A percentile compares a stretch with the other conserved stretches of the same genome.
phyloP scores from a whole-genome alignment of 805 yeast genomes.

The Saccharomyces kudriavzevii region DNA sequence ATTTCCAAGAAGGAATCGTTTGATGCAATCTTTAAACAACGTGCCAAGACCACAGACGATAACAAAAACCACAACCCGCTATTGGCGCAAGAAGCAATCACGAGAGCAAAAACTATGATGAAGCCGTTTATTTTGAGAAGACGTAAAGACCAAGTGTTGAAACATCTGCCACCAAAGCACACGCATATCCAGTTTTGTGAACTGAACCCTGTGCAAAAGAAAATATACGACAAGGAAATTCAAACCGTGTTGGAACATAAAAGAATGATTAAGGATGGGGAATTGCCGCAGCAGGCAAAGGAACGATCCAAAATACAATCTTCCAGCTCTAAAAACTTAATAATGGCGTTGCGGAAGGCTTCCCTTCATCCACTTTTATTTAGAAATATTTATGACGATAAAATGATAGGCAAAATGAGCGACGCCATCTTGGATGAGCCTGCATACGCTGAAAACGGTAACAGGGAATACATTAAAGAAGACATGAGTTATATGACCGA shows the following conservation, averaged over 20 bases:
- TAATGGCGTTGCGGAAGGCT: slow-evolving; percentile 88
- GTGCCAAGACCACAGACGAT: slow-evolving; percentile 58
- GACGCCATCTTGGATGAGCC: slow-evolving; percentile 73
- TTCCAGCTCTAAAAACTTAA: slow-evolving; percentile 45
- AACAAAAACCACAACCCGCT: slow-evolving; percentile 62
- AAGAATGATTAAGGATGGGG: slow-evolving; percentile 21
- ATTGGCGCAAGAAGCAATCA: slow-evolving; percentile 82
- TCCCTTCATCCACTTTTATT: slow-evolving; percentile 87
- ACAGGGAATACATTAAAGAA: slow-evolving; percentile 67
- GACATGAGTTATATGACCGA: slow-evolving; percentile 96
- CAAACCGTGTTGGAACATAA: slow-evolving; percentile 32
- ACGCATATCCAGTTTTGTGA: slow-evolving; percentile 60
- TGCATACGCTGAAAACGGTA: slow-evolving; percentile 64
- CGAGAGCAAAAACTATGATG: slow-evolving; percentile 96
- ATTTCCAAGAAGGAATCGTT: slow-evolving; percentile 75
- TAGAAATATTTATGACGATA: slow-evolving; percentile 54
- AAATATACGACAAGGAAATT: slow-evolving; percentile 56
- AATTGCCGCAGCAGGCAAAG: slow-evolving; percentile 15
- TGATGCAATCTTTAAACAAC: slow-evolving; percentile 76
- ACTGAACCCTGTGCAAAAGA: slow-evolving; percentile 44
- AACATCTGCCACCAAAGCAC: slow-evolving; percentile 74
- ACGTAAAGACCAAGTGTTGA: slow-evolving; percentile 82
- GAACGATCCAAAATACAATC: slow-evolving; percentile 32
- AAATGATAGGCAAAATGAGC: slow-evolving; percentile 56
- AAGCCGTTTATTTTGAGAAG: slow-evolving; percentile 92